Evolutionary conservation across 169 alveolate genomes (phyloP), one percentile per base, ranked within the genome.

Genomic region (Plasmodium adleri): DNA sequence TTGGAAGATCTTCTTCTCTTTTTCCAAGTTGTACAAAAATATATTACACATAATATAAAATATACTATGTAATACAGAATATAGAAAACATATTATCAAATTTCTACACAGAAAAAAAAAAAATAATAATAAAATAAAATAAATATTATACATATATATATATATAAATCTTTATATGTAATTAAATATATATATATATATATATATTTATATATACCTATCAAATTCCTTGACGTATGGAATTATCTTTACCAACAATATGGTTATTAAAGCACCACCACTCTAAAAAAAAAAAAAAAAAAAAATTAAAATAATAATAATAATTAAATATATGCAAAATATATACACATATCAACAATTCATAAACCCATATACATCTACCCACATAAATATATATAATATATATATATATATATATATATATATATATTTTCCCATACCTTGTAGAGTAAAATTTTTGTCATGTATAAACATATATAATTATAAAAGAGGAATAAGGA

Each of bases 191-290:
- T n/a, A n/a, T n/a, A 76, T 24, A 22, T 7, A 17, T 43, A 43
- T 3, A 12, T 13, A 0, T 1, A 20, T 39, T 4, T 6, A 15
- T 15, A 8, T 12, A 13, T 1, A 76, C 90, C 80, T 68, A 47
- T 80, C 90, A 56, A 80, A 68, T 12, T 80, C 90, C 58, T 80
- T 80, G 24, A 68, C 83, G 39, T 80, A 80, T 13, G 90, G 90
- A 49, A 80, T 80, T 28, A 68, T 80, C 54, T 80, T 80, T 7
- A 80, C 90, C 13, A 80, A 39, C 26, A 80, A 67, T 52, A 80
- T 80, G 13, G 73, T 80, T 80, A 80, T 39, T 5, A 80, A 72
- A 9, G 64, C 90, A 26, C 83, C 73, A 28, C 90, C 90, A 56
- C 90, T 80, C 90, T 80, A n/a, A n/a, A 32, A 26, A 63, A 20